These are phyloP conservation scores for Lactarius pseudohatsudake DNA, from an alignment of 768 basidiomycete species.

Conservation along the genomic window DNA sequence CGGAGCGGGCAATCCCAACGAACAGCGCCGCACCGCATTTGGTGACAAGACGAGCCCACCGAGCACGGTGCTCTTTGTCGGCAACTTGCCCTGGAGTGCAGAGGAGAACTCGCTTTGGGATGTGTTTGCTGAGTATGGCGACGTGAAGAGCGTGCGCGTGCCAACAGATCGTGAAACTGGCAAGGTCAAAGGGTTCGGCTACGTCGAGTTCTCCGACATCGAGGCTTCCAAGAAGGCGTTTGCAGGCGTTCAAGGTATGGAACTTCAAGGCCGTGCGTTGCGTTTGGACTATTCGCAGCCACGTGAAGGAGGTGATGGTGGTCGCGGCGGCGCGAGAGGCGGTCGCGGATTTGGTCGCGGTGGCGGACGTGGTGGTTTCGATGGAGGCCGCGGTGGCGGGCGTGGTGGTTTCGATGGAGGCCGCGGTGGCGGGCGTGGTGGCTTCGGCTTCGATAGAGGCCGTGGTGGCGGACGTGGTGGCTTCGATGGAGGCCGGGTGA, in stretches of 20 bases:
- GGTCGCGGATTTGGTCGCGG: conserved; percentile 40
- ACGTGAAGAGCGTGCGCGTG: conserved; percentile 81
- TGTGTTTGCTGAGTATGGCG: conserved; percentile 83
- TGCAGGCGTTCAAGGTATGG: conserved; percentile 62
- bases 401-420: not conserved
- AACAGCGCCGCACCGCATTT: conserved; percentile 75
- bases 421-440: conserved; percentile 33
- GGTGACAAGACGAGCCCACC: conserved; percentile 69
- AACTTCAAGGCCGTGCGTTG: conserved; percentile 78
- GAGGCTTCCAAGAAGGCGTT: conserved; percentile 81
- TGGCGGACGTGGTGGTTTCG: conserved; percentile 43
- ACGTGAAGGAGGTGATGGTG: conserved; percentile 58
- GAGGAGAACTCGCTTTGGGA: conserved; percentile 87
- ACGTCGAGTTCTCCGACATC: conserved; percentile 88
- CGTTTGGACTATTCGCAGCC: conserved; percentile 79
- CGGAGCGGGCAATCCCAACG: conserved; percentile 38
- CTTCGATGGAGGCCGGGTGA: conserved; percentile 39
- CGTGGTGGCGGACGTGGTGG: conserved; percentile 41
- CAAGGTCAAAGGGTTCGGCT: conserved; percentile 91
- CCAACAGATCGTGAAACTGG: conserved; percentile 93
- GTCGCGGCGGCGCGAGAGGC: conserved; percentile 46
- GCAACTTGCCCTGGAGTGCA: conserved; percentile 80
- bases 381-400: conserved; percentile 20
- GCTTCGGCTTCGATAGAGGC: not conserved
- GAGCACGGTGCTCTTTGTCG: conserved; percentile 81